A percentile compares a stretch with the other conserved stretches of the same genome.
Evolutionary conservation across 2,329 filamentous ascomycete genomes (phyloP).

Genomic region (Herpotrichia juniperi): DNA sequence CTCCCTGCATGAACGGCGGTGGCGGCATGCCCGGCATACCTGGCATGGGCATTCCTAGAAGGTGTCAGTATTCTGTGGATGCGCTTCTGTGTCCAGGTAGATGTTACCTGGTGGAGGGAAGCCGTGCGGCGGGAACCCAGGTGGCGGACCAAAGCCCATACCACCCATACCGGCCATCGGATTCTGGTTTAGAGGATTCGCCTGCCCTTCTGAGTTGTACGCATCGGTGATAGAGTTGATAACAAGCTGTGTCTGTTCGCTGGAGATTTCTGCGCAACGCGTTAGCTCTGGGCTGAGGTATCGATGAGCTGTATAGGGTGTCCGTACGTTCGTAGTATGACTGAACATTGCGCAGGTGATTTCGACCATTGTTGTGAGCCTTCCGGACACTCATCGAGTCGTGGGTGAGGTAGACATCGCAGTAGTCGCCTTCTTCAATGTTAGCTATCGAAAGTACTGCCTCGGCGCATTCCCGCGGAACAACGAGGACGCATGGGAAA

Average conservation of each 20-base stretch:
- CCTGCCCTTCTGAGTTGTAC: slow-evolving; percentile 92
- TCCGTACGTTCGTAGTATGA: slow-evolving; percentile 92
- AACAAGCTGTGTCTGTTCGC: slow-evolving; percentile 97
- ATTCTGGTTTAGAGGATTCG: slow-evolving; percentile 77
- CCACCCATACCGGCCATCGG: slow-evolving; percentile 51
- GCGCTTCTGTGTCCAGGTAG: background rate
- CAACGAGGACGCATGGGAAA: slow-evolving; percentile 15
- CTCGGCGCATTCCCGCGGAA: background rate
- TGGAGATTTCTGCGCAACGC: slow-evolving; percentile 77
- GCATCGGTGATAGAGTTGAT: slow-evolving; percentile 98
- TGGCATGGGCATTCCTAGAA: slow-evolving; percentile 41
- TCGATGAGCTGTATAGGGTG: background rate
- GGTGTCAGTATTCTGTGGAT: slow-evolving; percentile 13
- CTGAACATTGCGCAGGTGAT: slow-evolving; percentile 95
- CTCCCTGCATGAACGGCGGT: slow-evolving; percentile 45
- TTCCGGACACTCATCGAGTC: slow-evolving; percentile 99
- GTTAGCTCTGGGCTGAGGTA: slow-evolving; percentile 9
- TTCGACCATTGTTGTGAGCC: slow-evolving; percentile 94
- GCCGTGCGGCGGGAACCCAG: slow-evolving; percentile 63
- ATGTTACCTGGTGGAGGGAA: slow-evolving; percentile 35
- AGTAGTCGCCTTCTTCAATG: slow-evolving; percentile 76
- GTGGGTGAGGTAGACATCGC: slow-evolving; percentile 99
- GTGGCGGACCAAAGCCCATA: slow-evolving; percentile 52
- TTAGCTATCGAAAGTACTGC: slow-evolving; percentile 10
- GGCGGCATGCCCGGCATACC: slow-evolving; percentile 40